These are phyloP conservation scores for Pythium dissimile DNA, from an alignment of 352 stramenopile genomes.

Conservation along the genomic window DNA sequence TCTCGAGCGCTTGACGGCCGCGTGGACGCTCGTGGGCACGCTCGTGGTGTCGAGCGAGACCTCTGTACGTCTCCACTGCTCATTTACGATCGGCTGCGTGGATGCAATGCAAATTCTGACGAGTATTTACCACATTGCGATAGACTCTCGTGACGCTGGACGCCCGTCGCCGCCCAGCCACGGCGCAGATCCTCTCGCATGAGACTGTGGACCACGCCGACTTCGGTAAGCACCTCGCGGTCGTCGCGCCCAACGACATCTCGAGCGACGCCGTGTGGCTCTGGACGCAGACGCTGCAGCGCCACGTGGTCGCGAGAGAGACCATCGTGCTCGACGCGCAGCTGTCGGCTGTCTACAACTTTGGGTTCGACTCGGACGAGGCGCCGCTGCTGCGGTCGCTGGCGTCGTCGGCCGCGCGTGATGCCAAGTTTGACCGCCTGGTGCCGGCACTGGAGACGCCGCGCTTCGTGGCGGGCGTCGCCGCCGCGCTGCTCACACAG, in stretches of 20 bases:
- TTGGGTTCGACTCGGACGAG: slow-evolving; percentile 21
- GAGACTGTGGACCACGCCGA: slow-evolving; percentile 26
- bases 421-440: slow-evolving; percentile 27
- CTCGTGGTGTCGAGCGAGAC: slow-evolving; percentile 47
- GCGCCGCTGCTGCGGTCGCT: slow-evolving; percentile 48
- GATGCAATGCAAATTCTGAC: not conserved
- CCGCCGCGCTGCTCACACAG: slow-evolving; percentile 56
- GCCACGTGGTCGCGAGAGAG: slow-evolving; percentile 39
- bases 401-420: slow-evolving; percentile 28
- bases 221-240: slow-evolving; percentile 32
- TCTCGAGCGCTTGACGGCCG: slow-evolving; percentile 35
- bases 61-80: slow-evolving; percentile 34
- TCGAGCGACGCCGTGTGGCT: slow-evolving; percentile 39
- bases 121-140: too few relatives aligned
- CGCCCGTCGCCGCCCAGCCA: slow-evolving; percentile 6
- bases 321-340: slow-evolving; percentile 62
- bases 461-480: slow-evolving; percentile 48
- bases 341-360: slow-evolving; percentile 49
- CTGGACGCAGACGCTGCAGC: slow-evolving; percentile 41
- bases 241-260: slow-evolving; percentile 43
- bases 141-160: slow-evolving; percentile 20
- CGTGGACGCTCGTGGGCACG: slow-evolving; percentile 47
- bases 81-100: not conserved
- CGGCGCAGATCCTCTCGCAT: slow-evolving; percentile 42
- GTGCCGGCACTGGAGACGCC: slow-evolving; percentile 51